Conservation (phyloP, 129 eudicot species). For the Helianthus tuberosus region DNA sequence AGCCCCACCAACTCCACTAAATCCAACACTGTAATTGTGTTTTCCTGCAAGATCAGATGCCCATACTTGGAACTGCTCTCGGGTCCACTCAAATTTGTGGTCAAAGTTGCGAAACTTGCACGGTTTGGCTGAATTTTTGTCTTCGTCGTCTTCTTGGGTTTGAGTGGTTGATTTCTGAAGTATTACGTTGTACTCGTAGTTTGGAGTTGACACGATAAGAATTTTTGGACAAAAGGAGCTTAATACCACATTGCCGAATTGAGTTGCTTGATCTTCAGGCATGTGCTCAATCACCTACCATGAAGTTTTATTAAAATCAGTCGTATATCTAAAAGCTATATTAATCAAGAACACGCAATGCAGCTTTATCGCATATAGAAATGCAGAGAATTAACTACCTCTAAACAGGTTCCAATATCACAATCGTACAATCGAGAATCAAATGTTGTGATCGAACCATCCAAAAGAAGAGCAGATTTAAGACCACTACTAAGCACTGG, state of each 20-base stretch:
- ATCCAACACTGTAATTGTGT: slow-evolving; percentile 68
- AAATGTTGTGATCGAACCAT: slow-evolving; percentile 76
- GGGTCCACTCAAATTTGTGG: slow-evolving; percentile 97
- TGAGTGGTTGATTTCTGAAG: slow-evolving; percentile 67
- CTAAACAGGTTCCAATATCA: slow-evolving; percentile 96
- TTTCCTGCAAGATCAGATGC: slow-evolving; percentile 64
- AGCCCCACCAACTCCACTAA: slow-evolving; percentile 90
- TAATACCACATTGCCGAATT: slow-evolving; percentile 79
- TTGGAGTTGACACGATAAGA: slow-evolving; percentile 93
- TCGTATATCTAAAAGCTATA: neutral
- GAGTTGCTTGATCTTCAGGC: slow-evolving; percentile 82
- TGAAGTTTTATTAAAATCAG: neutral
- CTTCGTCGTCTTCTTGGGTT: slow-evolving; percentile 73
- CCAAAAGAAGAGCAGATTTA: slow-evolving; percentile 65
- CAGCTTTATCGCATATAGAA: neutral
- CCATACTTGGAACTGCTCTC: slow-evolving; percentile 78
- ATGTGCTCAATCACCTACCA: slow-evolving; percentile 92
- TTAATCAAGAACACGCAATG: neutral
- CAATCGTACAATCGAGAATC: slow-evolving; percentile 81
- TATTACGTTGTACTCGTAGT: slow-evolving; percentile 84
- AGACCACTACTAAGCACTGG: slow-evolving; percentile 34
- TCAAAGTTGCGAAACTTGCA: slow-evolving; percentile 87
- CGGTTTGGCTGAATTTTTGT: slow-evolving; percentile 52
- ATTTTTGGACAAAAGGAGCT: slow-evolving; percentile 67
- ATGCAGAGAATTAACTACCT: slow-evolving; percentile 49